Percentiles rank a stretch among this genome's conserved stretches.
Conservation (phyloP, 495 filamentous ascomycete genomes). For the Hypoxylon rickii region DNA sequence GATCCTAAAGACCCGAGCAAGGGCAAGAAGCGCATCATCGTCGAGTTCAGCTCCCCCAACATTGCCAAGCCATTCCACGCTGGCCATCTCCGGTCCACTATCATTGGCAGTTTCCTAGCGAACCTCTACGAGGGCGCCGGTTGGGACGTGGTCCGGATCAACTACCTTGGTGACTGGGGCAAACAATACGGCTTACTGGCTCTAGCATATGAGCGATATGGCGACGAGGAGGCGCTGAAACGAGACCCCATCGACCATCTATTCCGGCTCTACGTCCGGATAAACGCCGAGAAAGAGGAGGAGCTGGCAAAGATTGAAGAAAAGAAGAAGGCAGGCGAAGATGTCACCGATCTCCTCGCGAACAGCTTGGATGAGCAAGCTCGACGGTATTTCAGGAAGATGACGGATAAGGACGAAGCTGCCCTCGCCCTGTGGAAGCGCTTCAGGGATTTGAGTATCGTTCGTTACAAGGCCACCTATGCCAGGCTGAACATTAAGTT, state of each 20-base stretch:
- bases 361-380: constrained; percentile 66
- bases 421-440: constrained; percentile 81
- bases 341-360: constrained; percentile 51
- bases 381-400: constrained; percentile 83
- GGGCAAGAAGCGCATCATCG: constrained; percentile 67
- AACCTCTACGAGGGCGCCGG: constrained; percentile 63
- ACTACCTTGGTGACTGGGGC: constrained; percentile 72
- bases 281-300: constrained; percentile 59
- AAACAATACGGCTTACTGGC: constrained; percentile 68
- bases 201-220: constrained; percentile 63
- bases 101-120: constrained; percentile 67
- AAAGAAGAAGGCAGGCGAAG: constrained; percentile 55
- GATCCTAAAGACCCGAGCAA: constrained; percentile 71
- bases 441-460: constrained; percentile 89
- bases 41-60: constrained; percentile 50
- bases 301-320: constrained; percentile 59
- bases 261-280: constrained; percentile 66
- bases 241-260: constrained; percentile 67
- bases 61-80: constrained; percentile 73
- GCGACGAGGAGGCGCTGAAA: constrained; percentile 59
- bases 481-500: constrained; percentile 88
- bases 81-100: constrained; percentile 68
- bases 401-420: constrained; percentile 79
- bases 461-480: constrained; percentile 76
- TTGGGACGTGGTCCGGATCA: constrained; percentile 66